A percentile compares a stretch with the other conserved stretches of the same genome.
These are phyloP conservation scores for Marchantia polymorpha DNA, from an alignment of 225 moss, liverwort and hornwort genomes.

Conservation along the genomic window DNA sequence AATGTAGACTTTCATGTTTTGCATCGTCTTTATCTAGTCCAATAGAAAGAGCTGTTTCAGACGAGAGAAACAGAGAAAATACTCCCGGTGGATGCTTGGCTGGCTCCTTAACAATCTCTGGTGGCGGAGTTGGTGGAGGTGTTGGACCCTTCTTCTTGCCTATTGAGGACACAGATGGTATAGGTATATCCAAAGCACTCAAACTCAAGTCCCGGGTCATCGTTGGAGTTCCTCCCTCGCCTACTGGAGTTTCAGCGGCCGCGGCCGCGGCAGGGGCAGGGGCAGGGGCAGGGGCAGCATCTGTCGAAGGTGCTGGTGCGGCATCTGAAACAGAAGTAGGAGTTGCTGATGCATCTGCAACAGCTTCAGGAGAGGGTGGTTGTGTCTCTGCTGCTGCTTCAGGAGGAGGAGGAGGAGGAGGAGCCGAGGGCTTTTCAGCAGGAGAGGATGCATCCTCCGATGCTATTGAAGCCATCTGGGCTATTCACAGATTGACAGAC, in stretches of 20 bases:
- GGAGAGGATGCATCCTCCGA: not conserved
- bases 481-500: not conserved
- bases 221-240: not conserved
- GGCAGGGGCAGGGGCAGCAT: not conserved
- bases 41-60: conserved; percentile 29
- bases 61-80: conserved; percentile 30
- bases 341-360: not conserved
- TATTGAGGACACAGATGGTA: conserved; percentile 40
- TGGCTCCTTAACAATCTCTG: conserved; percentile 44
- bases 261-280: not conserved
- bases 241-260: not conserved
- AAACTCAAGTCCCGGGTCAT: conserved; percentile 32
- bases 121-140: conserved; percentile 47
- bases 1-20: conserved; percentile 42
- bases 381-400: not conserved
- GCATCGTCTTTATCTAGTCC: conserved; percentile 38
- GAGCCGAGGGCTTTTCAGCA: not conserved
- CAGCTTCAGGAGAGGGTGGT: not conserved
- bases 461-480: not conserved
- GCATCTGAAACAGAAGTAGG: not conserved
- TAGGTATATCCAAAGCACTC: conserved; percentile 31
- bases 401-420: not conserved
- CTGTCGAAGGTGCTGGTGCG: not conserved
- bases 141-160: conserved; percentile 34
- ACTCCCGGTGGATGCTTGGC: conserved; percentile 45